Conservation (phyloP, 2,329 filamentous ascomycete genomes). For the Xylaria sp. region DNA sequence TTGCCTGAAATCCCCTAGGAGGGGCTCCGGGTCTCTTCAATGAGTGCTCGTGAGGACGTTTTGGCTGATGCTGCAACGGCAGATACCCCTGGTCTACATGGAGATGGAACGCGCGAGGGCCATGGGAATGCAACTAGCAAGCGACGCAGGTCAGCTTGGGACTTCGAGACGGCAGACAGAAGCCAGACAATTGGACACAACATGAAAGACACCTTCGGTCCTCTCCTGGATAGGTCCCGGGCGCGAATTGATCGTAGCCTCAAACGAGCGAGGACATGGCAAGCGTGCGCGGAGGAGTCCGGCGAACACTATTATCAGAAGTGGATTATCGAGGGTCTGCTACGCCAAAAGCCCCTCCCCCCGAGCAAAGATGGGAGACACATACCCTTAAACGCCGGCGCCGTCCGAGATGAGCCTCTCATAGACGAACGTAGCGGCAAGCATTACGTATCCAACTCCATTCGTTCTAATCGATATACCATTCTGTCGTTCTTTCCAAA, state of each 20-base stretch:
- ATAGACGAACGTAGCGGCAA: slow-evolving; percentile 62
- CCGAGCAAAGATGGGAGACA: slow-evolving; percentile 75
- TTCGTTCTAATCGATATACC: slow-evolving; percentile 85
- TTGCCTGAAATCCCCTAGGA: neutral
- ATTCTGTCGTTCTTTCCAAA: slow-evolving; percentile 86
- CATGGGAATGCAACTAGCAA: neutral
- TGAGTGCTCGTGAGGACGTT: slow-evolving; percentile 15
- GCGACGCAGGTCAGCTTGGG: neutral
- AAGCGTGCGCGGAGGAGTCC: slow-evolving; percentile 1
- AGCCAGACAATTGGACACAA: neutral
- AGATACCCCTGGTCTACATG: slow-evolving; percentile 5
- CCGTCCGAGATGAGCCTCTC: slow-evolving; percentile 48
- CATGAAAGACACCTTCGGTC: neutral
- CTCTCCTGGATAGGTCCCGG: slow-evolving; percentile 11
- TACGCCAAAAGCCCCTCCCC: slow-evolving; percentile 72
- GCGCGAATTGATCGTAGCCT: slow-evolving; percentile 16
- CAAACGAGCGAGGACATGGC: slow-evolving; percentile 25
- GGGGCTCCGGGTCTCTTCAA: slow-evolving; percentile 14
- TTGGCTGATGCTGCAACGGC: slow-evolving; percentile 10
- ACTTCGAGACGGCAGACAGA: too few relatives aligned
- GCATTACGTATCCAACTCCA: slow-evolving; percentile 67
- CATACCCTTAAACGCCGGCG: slow-evolving; percentile 55
- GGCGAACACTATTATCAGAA: slow-evolving; percentile 50
- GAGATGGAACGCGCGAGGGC: slow-evolving; percentile 6
- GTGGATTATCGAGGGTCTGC: slow-evolving; percentile 59